These are phyloP conservation scores for Adiantum capillusveneris DNA, from an alignment of 75 land plant species.

Conservation along the genomic window DNA sequence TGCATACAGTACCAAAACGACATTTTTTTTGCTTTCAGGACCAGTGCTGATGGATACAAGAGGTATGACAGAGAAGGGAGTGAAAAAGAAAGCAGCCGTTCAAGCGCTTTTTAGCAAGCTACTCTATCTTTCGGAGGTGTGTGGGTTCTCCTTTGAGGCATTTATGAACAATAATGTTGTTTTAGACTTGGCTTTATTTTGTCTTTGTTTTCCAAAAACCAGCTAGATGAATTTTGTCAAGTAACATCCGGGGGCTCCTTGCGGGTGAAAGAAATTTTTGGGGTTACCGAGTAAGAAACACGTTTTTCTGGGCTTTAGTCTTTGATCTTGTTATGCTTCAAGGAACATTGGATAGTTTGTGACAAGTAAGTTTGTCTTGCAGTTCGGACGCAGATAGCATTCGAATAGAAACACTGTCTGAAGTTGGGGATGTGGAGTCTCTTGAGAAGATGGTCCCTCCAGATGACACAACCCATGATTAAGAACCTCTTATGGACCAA, in stretches of 20 bases:
- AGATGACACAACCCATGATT: too few species aligned
- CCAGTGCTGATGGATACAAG: constrained; percentile 82
- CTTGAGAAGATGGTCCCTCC: constrained; percentile 56
- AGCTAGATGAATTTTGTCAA: constrained; percentile 92
- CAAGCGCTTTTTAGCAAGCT: constrained; percentile 89
- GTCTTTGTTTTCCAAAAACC: constrained; percentile 1
- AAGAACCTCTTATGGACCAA: too few species aligned
- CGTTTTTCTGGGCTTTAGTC: too few species aligned
- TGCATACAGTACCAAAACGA: too few species aligned
- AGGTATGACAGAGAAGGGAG: constrained; percentile 84
- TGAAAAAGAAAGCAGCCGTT: constrained; percentile 86
- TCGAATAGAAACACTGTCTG: constrained; percentile 60
- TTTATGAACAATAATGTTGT: background rate
- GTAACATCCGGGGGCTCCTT: constrained; percentile 47
- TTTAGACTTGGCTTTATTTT: background rate
- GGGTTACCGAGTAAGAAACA: constrained; percentile 94
- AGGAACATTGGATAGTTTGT: too few species aligned
- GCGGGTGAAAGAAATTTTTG: constrained; percentile 79
- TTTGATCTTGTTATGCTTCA: too few species aligned
- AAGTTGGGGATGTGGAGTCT: constrained; percentile 63
- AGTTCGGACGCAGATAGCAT: constrained; percentile 84
- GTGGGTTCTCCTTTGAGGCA: background rate
- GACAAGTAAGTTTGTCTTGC: too few species aligned
- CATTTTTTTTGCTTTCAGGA: constrained; percentile 49
- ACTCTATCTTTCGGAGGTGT: constrained; percentile 82